phyloP scores from a whole-genome alignment of 2,329 filamentous ascomycete genomes.

The Penicillium sp. region DNA sequence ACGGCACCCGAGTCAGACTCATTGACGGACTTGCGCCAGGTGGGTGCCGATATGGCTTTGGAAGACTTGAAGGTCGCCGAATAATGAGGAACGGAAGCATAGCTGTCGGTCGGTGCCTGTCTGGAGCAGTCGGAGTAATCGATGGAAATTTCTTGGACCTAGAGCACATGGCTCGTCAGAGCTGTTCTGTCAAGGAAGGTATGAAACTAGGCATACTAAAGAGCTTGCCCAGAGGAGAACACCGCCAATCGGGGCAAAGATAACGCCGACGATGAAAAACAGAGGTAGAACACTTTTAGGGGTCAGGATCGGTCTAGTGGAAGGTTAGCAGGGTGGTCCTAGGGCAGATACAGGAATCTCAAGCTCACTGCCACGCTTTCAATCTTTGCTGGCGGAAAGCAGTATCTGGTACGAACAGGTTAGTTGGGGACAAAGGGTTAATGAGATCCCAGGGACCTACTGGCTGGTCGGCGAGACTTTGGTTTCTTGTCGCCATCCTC shows the following conservation, averaged over 20 bases:
- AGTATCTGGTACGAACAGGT: constrained; percentile 63
- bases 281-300: constrained; percentile 90
- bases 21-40: constrained; percentile 33
- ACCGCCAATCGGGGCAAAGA: constrained; percentile 91
- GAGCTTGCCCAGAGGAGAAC: constrained; percentile 82
- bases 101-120: constrained; percentile 52
- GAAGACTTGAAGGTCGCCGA: constrained; percentile 66
- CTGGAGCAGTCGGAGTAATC: constrained; percentile 80
- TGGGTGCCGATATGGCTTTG: constrained; percentile 43
- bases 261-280: constrained; percentile 85
- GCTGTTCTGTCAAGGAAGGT: background rate
- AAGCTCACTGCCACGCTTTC: constrained; percentile 93
- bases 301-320: constrained; percentile 78
- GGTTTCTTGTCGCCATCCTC: constrained; percentile 65
- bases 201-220: constrained; percentile 55
- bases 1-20: constrained; percentile 40
- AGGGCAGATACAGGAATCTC: background rate
- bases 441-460: constrained; percentile 51
- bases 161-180: constrained; percentile 1
- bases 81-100: constrained; percentile 39
- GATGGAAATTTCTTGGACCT: constrained; percentile 88
- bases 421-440: constrained; percentile 2
- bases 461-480: constrained; percentile 89
- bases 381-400: constrained; percentile 95
- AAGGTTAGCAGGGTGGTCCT: constrained; percentile 17